phyloP scores from a whole-genome alignment of 2,329 filamentous ascomycete genomes.

The Seiridium unicorne region DNA sequence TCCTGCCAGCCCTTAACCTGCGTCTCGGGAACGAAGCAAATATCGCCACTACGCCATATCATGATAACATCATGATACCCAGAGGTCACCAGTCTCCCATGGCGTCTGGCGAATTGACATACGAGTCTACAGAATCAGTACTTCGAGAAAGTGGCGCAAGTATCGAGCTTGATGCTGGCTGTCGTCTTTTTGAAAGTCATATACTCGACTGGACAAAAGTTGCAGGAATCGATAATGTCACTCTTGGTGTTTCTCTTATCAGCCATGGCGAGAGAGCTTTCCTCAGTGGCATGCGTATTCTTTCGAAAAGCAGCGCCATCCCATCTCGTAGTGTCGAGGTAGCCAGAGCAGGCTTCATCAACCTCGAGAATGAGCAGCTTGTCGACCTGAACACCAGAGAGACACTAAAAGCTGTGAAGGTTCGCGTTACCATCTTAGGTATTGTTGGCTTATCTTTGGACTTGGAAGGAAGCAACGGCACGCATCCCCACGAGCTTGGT shows the following conservation, averaged over 20 bases:
- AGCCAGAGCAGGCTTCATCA: slow-evolving; percentile 12
- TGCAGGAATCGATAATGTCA: background rate
- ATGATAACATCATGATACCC: background rate
- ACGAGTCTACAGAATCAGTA: background rate
- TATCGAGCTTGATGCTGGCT: slow-evolving; percentile 10
- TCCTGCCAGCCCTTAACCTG: slow-evolving; percentile 11
- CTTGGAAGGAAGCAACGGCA: slow-evolving; percentile 4
- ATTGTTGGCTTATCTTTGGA: slow-evolving; percentile 14
- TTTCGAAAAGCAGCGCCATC: background rate
- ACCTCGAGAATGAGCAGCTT: slow-evolving; percentile 6
- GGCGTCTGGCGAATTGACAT: slow-evolving; percentile 3
- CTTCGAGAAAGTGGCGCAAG: background rate
- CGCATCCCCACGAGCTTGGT: slow-evolving; percentile 7
- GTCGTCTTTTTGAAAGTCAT: slow-evolving; percentile 16
- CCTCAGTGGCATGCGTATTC: slow-evolving; percentile 16
- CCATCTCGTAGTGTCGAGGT: background rate
- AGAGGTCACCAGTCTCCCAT: background rate
- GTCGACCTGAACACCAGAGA: slow-evolving; percentile 6
- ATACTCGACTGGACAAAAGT: slow-evolving; percentile 7
- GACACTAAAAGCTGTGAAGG: slow-evolving; percentile 9
- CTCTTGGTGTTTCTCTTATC: slow-evolving; percentile 14
- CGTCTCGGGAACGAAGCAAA: slow-evolving; percentile 13
- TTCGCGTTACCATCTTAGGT: slow-evolving; percentile 10
- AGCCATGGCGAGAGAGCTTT: slow-evolving; percentile 10
- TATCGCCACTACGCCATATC: slow-evolving; percentile 7